A percentile compares a stretch with the other conserved stretches of the same genome.
phyloP scores from a whole-genome alignment of 257 asterid species.

The Buddleja alternifolia region DNA sequence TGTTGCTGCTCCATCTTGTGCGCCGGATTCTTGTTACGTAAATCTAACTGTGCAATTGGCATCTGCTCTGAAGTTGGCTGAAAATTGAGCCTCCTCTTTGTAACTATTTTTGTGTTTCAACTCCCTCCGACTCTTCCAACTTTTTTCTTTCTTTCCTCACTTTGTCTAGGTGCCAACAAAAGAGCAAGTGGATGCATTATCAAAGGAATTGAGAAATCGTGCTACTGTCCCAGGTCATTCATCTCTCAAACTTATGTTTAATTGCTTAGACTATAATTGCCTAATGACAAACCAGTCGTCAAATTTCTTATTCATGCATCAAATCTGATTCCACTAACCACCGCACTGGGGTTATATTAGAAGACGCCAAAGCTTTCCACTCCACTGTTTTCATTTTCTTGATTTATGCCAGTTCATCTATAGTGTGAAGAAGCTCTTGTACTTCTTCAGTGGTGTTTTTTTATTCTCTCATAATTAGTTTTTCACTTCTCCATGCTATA shows the following conservation, averaged over 20 bases:
- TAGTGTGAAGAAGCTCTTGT: not conserved
- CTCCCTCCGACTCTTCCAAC: not conserved
- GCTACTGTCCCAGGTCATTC: constrained; percentile 61
- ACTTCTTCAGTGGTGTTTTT: not conserved
- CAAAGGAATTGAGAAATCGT: constrained; percentile 65
- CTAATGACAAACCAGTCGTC: not conserved
- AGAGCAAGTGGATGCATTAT: constrained; percentile 62
- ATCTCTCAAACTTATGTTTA: constrained; percentile 12
- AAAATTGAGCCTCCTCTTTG: not conserved
- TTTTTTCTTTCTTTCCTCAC: not conserved
- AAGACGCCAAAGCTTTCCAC: not conserved
- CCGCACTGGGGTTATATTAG: not conserved
- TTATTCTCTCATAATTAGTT: constrained; percentile 4
- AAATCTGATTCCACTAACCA: not conserved
- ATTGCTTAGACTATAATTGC: not conserved
- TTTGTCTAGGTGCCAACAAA: constrained; percentile 62
- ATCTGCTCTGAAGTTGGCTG: constrained; percentile 5
- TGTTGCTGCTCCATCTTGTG: not conserved
- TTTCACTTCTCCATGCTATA: not conserved
- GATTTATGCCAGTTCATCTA: not conserved
- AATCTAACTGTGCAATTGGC: not conserved
- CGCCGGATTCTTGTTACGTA: not conserved
- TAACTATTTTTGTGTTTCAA: not conserved
- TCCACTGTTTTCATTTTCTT: constrained; percentile 7
- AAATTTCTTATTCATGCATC: constrained; percentile 5